Base-by-base conservation (phyloP, 2,329 filamentous ascomycete genomes). In the Aspergillus arachidicola region DNA sequence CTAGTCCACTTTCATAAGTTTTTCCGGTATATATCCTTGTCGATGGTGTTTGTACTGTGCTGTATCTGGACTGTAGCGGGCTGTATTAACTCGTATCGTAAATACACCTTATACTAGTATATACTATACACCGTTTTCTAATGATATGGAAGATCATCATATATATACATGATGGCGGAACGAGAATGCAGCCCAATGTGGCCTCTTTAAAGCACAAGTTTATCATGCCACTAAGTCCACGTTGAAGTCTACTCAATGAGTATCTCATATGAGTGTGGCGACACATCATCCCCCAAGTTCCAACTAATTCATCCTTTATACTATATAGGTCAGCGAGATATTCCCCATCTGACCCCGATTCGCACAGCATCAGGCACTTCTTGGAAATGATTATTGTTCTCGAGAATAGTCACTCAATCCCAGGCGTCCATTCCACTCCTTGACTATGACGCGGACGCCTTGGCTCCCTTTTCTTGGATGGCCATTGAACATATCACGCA, bases 401-500 rank as follows among this genome's bases (percentile, higher is more conserved):
- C 36, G 3, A 41, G 36, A 19, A 9, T 19, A 19, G 2, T 41
- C 38, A 41, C 36, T 16, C 16, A 6, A 10, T 10, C 38, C 19
- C 16, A 7, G 38, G 38, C 6, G 16, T 41, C 38, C 38, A 41
- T 19, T 41, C 38, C 38, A 41, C 16, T n/a, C 16, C n/a, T 46
- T 23, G 30, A 71, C 60, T 59, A 70, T 28, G 14, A 70, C 68
- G 6, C 69, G 63, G 7, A 72, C 68, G 1, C 70, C 69, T 48
- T 69, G 56, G 21, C 68, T 69, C 19, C 58, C 66, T 32, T 66
- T 58, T 12, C 56, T 59, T 1, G 65, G 62, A 50, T 60, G 66
- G 2, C 67, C 66, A 19, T 68, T 60, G 38, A 72, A 71, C 23
- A 71, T 66, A 36, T 76, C 74, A 41, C 71, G 68, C 4, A 67